Evolutionary conservation across 495 filamentous ascomycete genomes (phyloP), one percentile per base, ranked within the genome.

Genomic region (Aspergillus steynii): DNA sequence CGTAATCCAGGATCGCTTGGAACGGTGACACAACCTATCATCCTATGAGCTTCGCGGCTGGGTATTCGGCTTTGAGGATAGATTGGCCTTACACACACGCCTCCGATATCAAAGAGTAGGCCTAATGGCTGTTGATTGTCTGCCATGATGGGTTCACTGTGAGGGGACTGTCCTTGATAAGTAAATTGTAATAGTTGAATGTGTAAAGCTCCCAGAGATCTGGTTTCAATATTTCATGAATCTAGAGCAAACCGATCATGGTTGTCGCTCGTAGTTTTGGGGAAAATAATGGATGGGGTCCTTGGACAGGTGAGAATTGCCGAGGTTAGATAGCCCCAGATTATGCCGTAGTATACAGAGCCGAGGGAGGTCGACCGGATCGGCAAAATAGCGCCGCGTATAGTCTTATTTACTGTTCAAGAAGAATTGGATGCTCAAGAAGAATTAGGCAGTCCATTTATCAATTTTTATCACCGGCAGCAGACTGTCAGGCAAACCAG

Each of bases 91-190:
- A 97, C 95, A 82, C 91, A 95, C 65, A 99, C 95, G 62, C 95
- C 95, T 50, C 95, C 95, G 69, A 99, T 93, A 75, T 99, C 95
- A 72, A 99, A 99, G 46, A 99, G 80, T 31, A 97, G 77, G 58
- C 91, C 92, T 68, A 92, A 87, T 25, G 93, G 90, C 57, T 78
- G 73, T 52, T 81, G 66, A 56, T 57, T 66, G 45, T 70, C 65
- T 48, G 71, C 59, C 80, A 82, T 82, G 32, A 51, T 63, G 15
- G 28, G 31, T 45, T 59, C n/a, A 5, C 6, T 25, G 29, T 14
- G 4, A 34, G 7, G 12, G 29, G 9, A 42, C 14, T 2, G 34
- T 37, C 10, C 9, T 10, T 9, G 9, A 37, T 10, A 14, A 42
- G 37, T 15, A 12, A 15, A 3, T 1, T 15, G 12, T 42, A 5